A percentile compares a stretch with the other conserved stretches of the same genome.
These are phyloP conservation scores for Monosporascus sp. DNA, from an alignment of 2,329 filamentous ascomycete genomes.

Conservation along the genomic window DNA sequence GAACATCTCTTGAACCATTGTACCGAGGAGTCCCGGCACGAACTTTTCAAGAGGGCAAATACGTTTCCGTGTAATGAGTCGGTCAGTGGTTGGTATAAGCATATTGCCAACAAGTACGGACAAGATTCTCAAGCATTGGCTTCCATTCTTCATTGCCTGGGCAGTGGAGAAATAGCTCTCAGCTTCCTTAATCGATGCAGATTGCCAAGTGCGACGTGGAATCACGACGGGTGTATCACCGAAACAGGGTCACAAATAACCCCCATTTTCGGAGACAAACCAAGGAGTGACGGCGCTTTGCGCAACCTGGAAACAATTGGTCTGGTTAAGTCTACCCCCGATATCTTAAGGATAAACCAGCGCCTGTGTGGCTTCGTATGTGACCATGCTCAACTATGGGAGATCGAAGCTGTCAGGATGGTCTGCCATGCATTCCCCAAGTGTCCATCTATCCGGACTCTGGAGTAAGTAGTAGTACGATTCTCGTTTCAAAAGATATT, in stretches of 20 bases:
- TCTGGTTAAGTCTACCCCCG: too few relatives aligned
- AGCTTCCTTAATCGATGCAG: slow-evolving; percentile 1
- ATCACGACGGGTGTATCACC: not conserved
- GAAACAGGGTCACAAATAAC: too few relatives aligned
- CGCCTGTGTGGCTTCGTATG: too few relatives aligned
- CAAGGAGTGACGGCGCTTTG: too few relatives aligned
- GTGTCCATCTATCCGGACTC: too few relatives aligned
- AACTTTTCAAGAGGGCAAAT: slow-evolving; percentile 1
- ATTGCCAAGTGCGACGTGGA: slow-evolving; percentile 2
- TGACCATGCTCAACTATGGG: too few relatives aligned
- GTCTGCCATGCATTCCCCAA: too few relatives aligned
- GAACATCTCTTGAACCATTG: slow-evolving; percentile 1
- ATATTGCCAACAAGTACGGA: not conserved
- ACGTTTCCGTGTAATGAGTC: slow-evolving; percentile 5
- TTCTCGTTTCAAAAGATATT: not conserved
- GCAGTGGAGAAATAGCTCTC: not conserved
- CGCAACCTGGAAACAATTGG: too few relatives aligned
- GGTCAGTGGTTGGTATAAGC: slow-evolving; percentile 1
- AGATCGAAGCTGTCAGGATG: too few relatives aligned
- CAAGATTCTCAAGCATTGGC: slow-evolving; percentile 1
- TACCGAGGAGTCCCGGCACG: not conserved
- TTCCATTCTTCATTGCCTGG: slow-evolving; percentile 3
- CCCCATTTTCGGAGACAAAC: too few relatives aligned
- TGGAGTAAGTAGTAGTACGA: not conserved
- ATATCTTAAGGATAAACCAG: too few relatives aligned